Conservation (phyloP, 2,329 filamentous ascomycete genomes). For the Paecilomyces sp. region DNA sequence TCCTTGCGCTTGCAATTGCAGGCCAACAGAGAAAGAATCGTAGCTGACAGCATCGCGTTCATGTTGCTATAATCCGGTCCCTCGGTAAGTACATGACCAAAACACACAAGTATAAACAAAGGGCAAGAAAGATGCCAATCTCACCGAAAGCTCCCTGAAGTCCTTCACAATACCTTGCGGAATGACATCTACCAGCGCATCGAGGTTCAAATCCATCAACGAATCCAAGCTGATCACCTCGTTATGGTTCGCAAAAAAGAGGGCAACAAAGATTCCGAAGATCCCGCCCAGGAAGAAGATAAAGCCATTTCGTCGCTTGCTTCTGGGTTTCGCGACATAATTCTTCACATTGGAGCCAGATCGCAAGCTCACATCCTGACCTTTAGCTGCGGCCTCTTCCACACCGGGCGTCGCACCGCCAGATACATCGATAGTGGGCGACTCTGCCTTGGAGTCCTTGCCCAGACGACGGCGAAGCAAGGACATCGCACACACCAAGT, state of each 20-base stretch:
- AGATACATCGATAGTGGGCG: constrained; percentile 11
- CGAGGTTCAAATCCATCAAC: constrained; percentile 65
- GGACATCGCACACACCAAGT: constrained; percentile 17
- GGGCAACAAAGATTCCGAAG: constrained; percentile 82
- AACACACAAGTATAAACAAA: constrained; percentile 3
- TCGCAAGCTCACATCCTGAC: constrained; percentile 22
- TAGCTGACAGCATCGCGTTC: constrained; percentile 85
- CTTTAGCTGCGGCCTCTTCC: constrained; percentile 8
- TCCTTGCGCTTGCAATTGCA: constrained; percentile 75
- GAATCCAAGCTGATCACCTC: constrained; percentile 82
- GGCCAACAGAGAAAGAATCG: constrained; percentile 86
- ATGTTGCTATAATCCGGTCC: constrained; percentile 49
- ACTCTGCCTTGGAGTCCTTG: constrained; percentile 23
- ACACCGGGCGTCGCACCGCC: constrained; percentile 4
- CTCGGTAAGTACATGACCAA: constrained; percentile 5
- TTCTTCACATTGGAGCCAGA: constrained; percentile 22
- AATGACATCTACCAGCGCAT: constrained; percentile 77
- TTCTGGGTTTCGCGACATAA: constrained; percentile 27
- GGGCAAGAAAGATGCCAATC: constrained; percentile 24
- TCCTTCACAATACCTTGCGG: constrained; percentile 81
- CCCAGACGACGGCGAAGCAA: constrained; percentile 37
- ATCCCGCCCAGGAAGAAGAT: constrained; percentile 83
- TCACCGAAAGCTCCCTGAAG: constrained; percentile 74
- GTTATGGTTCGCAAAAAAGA: constrained; percentile 83
- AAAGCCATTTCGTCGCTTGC: constrained; percentile 69